Conservation (phyloP, 805 yeast species). For the Kodamaea laetipori region DNA sequence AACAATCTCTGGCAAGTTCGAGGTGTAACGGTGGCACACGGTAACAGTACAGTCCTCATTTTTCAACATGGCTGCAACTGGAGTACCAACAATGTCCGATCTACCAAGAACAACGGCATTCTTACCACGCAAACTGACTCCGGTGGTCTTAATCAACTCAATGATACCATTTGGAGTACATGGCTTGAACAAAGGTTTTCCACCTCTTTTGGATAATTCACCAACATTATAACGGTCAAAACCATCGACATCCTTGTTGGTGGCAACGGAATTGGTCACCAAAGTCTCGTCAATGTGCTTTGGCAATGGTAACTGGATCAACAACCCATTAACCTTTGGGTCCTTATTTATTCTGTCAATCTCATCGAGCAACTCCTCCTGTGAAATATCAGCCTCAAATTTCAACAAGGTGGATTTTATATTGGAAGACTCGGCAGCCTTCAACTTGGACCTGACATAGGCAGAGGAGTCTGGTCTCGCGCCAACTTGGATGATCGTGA, state of each 20-base stretch:
- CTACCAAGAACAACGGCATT: constrained; percentile 91
- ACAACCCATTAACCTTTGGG: constrained; percentile 76
- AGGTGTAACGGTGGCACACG: constrained; percentile 74
- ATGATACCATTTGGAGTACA: constrained; percentile 96
- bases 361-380: constrained; percentile 58
- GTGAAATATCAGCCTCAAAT: constrained; percentile 61
- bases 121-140: constrained; percentile 71
- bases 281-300: constrained; percentile 71
- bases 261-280: constrained; percentile 78
- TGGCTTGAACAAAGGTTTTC: constrained; percentile 80
- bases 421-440: constrained; percentile 84
- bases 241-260: constrained; percentile 93
- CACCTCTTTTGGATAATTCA: constrained; percentile 84
- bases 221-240: constrained; percentile 88
- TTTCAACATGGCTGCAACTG: constrained; percentile 81
- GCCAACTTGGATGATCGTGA: constrained; percentile 90
- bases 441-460: constrained; percentile 87
- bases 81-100: constrained; percentile 94
- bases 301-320: constrained; percentile 92
- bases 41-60: constrained; percentile 87
- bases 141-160: constrained; percentile 70
- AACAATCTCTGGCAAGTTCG: constrained; percentile 57
- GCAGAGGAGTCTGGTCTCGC: constrained; percentile 86
- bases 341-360: constrained; percentile 72
- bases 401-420: constrained; percentile 67